These are phyloP conservation scores for Coemansia sp. DNA, from an alignment of 192 early-diverging fungal species.

Conservation along the genomic window DNA sequence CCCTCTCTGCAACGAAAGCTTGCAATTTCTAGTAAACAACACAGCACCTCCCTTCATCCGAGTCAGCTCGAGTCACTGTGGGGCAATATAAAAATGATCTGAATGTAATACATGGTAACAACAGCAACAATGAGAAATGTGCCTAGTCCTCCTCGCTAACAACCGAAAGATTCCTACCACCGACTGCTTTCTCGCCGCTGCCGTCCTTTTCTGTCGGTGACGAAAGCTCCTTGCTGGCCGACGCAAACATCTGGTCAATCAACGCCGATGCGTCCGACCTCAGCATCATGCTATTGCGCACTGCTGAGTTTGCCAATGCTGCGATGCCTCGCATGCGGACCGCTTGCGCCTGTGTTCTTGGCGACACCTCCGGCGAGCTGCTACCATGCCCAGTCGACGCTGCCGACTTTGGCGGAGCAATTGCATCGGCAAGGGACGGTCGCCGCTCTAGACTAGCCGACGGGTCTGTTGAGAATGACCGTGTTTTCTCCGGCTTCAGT, in stretches of 20 bases:
- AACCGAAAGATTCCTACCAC: conserved; percentile 15
- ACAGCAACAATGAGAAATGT: not conserved
- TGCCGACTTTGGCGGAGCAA: conserved; percentile 43
- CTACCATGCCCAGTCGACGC: conserved; percentile 16
- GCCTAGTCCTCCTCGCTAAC: conserved; percentile 49
- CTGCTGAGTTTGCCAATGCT: conserved; percentile 4
- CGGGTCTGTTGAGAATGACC: conserved; percentile 47
- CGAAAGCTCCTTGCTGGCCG: conserved; percentile 46
- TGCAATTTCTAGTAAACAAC: too few relatives aligned
- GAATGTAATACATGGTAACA: too few relatives aligned
- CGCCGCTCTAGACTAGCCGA: conserved; percentile 32
- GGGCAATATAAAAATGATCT: too few relatives aligned
- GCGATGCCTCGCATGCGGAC: conserved; percentile 20
- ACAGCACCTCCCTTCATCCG: too few relatives aligned
- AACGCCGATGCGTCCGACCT: conserved; percentile 41
- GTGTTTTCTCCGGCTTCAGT: conserved; percentile 20
- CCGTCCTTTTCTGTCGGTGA: not conserved
- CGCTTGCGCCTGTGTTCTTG: conserved; percentile 26
- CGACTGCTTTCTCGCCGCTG: not conserved
- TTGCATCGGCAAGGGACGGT: conserved; percentile 50
- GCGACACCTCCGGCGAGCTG: conserved; percentile 25
- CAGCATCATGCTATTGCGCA: conserved; percentile 51
- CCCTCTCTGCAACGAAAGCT: too few relatives aligned
- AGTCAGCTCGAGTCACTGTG: not conserved
- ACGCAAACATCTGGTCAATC: conserved; percentile 58